These are phyloP conservation scores for Tothia fuscella DNA, from an alignment of 2,329 filamentous ascomycete genomes.

Conservation along the genomic window DNA sequence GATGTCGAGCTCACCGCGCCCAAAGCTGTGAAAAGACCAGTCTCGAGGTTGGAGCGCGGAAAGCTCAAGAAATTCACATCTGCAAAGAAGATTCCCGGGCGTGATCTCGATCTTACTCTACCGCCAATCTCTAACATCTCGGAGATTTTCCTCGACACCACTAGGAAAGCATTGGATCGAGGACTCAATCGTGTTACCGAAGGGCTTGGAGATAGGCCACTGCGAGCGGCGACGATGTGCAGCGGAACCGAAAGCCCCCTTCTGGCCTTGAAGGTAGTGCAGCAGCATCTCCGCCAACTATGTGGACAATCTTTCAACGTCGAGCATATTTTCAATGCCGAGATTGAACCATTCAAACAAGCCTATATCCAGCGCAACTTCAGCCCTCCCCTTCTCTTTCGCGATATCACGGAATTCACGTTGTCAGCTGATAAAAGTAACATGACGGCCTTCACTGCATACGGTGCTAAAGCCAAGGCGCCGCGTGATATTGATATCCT, in stretches of 20 bases:
- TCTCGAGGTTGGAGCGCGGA: too few species aligned
- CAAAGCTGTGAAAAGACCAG: too few species aligned
- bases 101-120: slow-evolving; percentile 24
- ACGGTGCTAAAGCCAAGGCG: slow-evolving; percentile 46
- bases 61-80: too few species aligned
- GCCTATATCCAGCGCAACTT: slow-evolving; percentile 38
- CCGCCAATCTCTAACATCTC: slow-evolving; percentile 36
- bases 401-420: slow-evolving; percentile 41
- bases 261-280: slow-evolving; percentile 49
- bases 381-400: slow-evolving; percentile 28
- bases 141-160: slow-evolving; percentile 40
- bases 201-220: slow-evolving; percentile 23
- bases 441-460: slow-evolving; percentile 47
- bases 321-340: slow-evolving; percentile 33
- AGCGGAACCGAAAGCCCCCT: slow-evolving; percentile 69
- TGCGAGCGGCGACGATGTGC: slow-evolving; percentile 59
- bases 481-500: slow-evolving; percentile 51
- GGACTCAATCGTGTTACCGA: slow-evolving; percentile 25
- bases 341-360: slow-evolving; percentile 35
- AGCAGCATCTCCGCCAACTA: slow-evolving; percentile 18
- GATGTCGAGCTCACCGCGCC: too few species aligned
- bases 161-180: slow-evolving; percentile 23
- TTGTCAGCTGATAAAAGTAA: slow-evolving; percentile 38
- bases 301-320: slow-evolving; percentile 15
- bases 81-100: too few species aligned